phyloP scores from a whole-genome alignment of 1,284 basidiomycete species.

The Athelia psychrophila region DNA sequence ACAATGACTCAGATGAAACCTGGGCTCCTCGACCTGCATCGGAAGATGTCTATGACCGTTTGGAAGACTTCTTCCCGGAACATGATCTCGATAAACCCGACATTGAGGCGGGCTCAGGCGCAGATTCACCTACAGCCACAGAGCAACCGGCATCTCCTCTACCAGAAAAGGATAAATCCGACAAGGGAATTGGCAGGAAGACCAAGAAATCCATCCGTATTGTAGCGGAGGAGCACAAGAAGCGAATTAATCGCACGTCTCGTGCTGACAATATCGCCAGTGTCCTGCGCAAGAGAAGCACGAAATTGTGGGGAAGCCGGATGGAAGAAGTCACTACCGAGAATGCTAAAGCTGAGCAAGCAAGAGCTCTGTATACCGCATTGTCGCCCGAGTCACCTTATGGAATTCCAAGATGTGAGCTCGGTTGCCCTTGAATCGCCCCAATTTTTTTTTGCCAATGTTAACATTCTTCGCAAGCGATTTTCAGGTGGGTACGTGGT shows the following conservation, averaged over 20 bases:
- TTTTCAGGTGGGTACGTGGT: slow-evolving; percentile 89
- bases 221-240: slow-evolving; percentile 72
- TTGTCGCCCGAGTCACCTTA: slow-evolving; percentile 38
- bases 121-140: slow-evolving; percentile 48
- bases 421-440: slow-evolving; percentile 7
- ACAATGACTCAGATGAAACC: slow-evolving; percentile 49
- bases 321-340: slow-evolving; percentile 72
- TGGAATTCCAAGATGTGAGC: slow-evolving; percentile 45
- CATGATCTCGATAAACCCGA: slow-evolving; percentile 91
- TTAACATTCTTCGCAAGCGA: slow-evolving; percentile 37
- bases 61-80: slow-evolving; percentile 89
- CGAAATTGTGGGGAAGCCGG: slow-evolving; percentile 87
- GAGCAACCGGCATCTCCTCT: slow-evolving; percentile 40
- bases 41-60: slow-evolving; percentile 82
- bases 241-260: slow-evolving; percentile 41
- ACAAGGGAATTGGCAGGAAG: slow-evolving; percentile 24
- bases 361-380: slow-evolving; percentile 6
- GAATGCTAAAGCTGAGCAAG: slow-evolving; percentile 35
- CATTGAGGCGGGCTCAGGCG: slow-evolving; percentile 59
- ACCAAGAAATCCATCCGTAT: slow-evolving; percentile 82
- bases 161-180: slow-evolving; percentile 23
- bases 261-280: slow-evolving; percentile 15
- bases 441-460: neutral
- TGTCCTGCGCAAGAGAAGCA: slow-evolving; percentile 61
- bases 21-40: slow-evolving; percentile 88